Conservation (phyloP, 305 asterid genomes). For the Solanum hybrid region DNA sequence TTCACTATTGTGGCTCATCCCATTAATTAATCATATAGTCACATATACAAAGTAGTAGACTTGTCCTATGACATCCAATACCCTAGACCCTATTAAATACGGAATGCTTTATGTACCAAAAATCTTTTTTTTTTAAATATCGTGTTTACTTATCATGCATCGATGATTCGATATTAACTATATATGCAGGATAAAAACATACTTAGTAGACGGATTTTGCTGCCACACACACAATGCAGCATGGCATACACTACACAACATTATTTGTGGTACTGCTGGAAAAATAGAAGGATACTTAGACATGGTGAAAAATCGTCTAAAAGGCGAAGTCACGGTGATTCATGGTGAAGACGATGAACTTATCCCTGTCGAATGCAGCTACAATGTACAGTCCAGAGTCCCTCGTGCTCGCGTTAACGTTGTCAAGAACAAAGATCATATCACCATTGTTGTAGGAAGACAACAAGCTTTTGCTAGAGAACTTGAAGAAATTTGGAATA, state of each 20-base stretch:
- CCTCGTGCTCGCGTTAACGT: constrained; percentile 71
- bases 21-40: neutral
- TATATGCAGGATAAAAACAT: constrained; percentile 50
- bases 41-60: neutral
- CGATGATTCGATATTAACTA: neutral
- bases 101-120: neutral
- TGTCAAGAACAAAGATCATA: constrained; percentile 65
- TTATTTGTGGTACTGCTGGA: constrained; percentile 78
- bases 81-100: neutral
- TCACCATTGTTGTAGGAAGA: constrained; percentile 92
- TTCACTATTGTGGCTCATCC: neutral
- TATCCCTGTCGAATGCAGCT: constrained; percentile 86
- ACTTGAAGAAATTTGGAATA: constrained; percentile 77
- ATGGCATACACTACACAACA: constrained; percentile 96
- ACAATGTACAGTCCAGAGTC: constrained; percentile 49
- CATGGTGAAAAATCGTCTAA: constrained; percentile 37
- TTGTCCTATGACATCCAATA: neutral
- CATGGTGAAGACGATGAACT: constrained; percentile 82
- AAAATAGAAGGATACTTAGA: constrained; percentile 71
- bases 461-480: constrained; percentile 76
- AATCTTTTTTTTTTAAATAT: neutral
- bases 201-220: constrained; percentile 85
- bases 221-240: constrained; percentile 95
- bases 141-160: neutral
- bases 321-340: constrained; percentile 49